Evolutionary conservation across 2,329 filamentous ascomycete species (phyloP).

Genomic region (Fusarium ambrosium): DNA sequence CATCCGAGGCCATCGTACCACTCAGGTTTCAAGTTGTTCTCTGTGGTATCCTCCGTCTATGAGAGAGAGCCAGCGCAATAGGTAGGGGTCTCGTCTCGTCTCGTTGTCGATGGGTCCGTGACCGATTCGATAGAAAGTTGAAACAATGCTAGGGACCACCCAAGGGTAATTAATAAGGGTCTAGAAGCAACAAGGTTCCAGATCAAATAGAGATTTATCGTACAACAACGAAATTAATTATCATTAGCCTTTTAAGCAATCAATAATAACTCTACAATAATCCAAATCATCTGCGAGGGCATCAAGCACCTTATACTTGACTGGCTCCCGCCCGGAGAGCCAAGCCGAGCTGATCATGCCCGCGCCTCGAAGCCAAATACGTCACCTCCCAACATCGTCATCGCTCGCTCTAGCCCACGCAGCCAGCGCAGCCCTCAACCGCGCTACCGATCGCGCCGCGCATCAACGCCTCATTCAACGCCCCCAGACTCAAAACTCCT

Average conservation of each 20-base stretch:
- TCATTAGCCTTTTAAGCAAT: slow-evolving; percentile 1
- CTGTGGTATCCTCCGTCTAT: slow-evolving; percentile 2
- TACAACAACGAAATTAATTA: background rate
- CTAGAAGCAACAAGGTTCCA: background rate
- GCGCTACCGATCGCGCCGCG: slow-evolving; percentile 10
- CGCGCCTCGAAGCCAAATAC: slow-evolving; percentile 41
- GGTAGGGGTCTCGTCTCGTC: slow-evolving; percentile 5
- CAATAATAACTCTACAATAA: background rate
- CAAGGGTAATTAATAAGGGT: background rate
- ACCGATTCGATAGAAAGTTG: background rate
- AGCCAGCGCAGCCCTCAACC: background rate
- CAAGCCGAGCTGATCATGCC: slow-evolving; percentile 22
- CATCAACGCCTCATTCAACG: slow-evolving; percentile 8
- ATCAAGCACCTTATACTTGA: slow-evolving; percentile 16
- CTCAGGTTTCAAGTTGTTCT: slow-evolving; percentile 33
- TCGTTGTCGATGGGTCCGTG: slow-evolving; percentile 9
- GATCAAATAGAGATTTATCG: background rate
- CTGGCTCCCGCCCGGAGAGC: background rate
- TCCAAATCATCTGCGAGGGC: background rate
- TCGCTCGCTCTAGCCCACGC: slow-evolving; percentile 26
- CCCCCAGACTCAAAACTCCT: slow-evolving; percentile 21
- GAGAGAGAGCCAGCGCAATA: slow-evolving; percentile 12
- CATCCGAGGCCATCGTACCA: slow-evolving; percentile 44
- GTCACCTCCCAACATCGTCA: slow-evolving; percentile 44
- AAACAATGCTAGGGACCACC: slow-evolving; percentile 10